Evolutionary conservation across 1,284 basidiomycete species (phyloP).

Genomic region (Cutaneotrichosporon mucoides): DNA sequence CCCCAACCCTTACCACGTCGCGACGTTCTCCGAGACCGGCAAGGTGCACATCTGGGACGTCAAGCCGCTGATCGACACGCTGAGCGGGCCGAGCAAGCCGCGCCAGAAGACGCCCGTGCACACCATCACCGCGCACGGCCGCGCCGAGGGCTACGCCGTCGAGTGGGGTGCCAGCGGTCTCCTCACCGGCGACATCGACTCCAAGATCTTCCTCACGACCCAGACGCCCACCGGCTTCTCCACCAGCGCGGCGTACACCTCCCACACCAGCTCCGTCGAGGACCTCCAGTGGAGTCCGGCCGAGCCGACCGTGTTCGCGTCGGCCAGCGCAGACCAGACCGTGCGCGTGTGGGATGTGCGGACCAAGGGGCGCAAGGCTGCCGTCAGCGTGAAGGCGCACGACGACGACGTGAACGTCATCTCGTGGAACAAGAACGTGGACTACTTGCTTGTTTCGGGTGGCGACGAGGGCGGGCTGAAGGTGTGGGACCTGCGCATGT

Average conservation of each 20-base stretch:
- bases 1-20: slow-evolving; percentile 81
- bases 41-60: slow-evolving; percentile 97
- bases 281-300: slow-evolving; percentile 96
- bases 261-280: slow-evolving; percentile 89
- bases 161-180: slow-evolving; percentile 75
- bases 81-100: slow-evolving; percentile 69
- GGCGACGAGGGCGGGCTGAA: slow-evolving; percentile 95
- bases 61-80: slow-evolving; percentile 83
- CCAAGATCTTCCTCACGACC: slow-evolving; percentile 85
- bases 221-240: slow-evolving; percentile 74
- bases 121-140: slow-evolving; percentile 76
- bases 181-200: slow-evolving; percentile 81
- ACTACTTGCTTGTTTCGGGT: slow-evolving; percentile 85
- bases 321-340: slow-evolving; percentile 90
- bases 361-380: slow-evolving; percentile 76
- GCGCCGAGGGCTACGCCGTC: slow-evolving; percentile 93
- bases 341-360: slow-evolving; percentile 95
- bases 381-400: slow-evolving; percentile 80
- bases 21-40: slow-evolving; percentile 92
- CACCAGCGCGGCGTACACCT: slow-evolving; percentile 72
- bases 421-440: slow-evolving; percentile 85
- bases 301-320: slow-evolving; percentile 92
- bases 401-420: slow-evolving; percentile 98
- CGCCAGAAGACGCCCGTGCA: slow-evolving; percentile 69
- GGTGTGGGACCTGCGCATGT: slow-evolving; percentile 92